Evolutionary conservation across 192 early-diverging fungal genomes (phyloP).

Genomic region (Backusella psychrophila): DNA sequence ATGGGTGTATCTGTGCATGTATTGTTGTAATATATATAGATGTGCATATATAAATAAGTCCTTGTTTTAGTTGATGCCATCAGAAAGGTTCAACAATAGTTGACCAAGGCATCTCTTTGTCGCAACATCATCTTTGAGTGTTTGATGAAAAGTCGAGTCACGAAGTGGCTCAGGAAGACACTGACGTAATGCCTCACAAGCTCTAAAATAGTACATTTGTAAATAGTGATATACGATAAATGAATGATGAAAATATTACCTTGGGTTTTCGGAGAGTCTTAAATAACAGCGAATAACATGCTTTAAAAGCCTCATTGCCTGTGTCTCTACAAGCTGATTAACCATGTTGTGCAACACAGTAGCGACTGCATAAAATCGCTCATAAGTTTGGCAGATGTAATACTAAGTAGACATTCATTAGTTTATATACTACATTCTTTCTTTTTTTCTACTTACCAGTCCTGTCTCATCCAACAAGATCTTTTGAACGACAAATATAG

Average conservation of each 20-base stretch:
- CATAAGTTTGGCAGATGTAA: constrained; percentile 89
- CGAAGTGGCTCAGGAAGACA: constrained; percentile 86
- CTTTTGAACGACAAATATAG: constrained; percentile 98
- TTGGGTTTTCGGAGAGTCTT: constrained; percentile 88
- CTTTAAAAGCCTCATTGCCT: constrained; percentile 85
- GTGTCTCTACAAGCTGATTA: constrained; percentile 81
- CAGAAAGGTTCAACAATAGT: constrained; percentile 58
- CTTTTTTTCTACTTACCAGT: constrained; percentile 40
- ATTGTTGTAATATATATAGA: not conserved
- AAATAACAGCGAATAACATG: constrained; percentile 93
- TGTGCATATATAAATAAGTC: not conserved
- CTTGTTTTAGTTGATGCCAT: constrained; percentile 28
- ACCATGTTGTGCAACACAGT: constrained; percentile 95
- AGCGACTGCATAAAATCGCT: constrained; percentile 93
- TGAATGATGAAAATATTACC: constrained; percentile 20
- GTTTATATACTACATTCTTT: constrained; percentile 31
- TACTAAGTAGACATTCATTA: constrained; percentile 30
- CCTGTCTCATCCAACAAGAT: constrained; percentile 94
- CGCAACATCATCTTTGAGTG: constrained; percentile 86
- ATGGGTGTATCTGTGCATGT: not conserved
- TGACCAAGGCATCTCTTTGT: constrained; percentile 83
- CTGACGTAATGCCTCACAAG: constrained; percentile 88
- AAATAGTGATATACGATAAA: no score
- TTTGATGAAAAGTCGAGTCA: constrained; percentile 81
- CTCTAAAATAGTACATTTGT: constrained; percentile 39